A percentile compares a stretch with the other conserved stretches of the same genome.
phyloP scores from a whole-genome alignment of 352 stramenopile genomes.

The Phytophthora syringae region DNA sequence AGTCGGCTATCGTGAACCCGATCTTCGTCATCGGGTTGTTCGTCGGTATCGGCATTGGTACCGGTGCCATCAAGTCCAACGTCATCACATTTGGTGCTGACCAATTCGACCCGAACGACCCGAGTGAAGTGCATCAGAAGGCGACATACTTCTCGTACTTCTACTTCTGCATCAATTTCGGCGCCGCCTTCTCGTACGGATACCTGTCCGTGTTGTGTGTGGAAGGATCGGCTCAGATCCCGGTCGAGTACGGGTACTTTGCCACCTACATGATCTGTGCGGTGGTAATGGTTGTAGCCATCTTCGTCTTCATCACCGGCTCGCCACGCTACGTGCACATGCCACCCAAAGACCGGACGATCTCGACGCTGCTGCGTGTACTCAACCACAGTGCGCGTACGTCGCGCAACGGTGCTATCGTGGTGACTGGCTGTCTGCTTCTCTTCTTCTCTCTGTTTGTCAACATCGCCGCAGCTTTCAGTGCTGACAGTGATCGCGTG shows the following conservation, averaged over 20 bases:
- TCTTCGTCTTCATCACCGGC: constrained; percentile 67
- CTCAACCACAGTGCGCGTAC: constrained; percentile 53
- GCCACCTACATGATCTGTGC: constrained; percentile 86
- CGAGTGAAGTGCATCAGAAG: constrained; percentile 81
- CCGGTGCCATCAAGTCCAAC: constrained; percentile 88
- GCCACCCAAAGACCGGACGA: constrained; percentile 57
- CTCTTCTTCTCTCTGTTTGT: constrained; percentile 46
- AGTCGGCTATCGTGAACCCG: no score
- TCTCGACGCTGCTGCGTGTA: constrained; percentile 54
- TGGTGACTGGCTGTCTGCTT: constrained; percentile 38
- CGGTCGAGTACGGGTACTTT: constrained; percentile 89
- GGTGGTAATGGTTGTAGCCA: constrained; percentile 84
- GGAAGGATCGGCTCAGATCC: constrained; percentile 76
- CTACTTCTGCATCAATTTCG: constrained; percentile 93
- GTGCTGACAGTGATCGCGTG: constrained; percentile 24
- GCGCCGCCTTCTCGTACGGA: constrained; percentile 91
- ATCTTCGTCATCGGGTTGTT: constrained; percentile 83
- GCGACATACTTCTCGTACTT: constrained; percentile 93
- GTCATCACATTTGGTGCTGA: constrained; percentile 90
- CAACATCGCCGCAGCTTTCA: constrained; percentile 67
- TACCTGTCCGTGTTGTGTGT: constrained; percentile 91
- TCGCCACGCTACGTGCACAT: constrained; percentile 78
- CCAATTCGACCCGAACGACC: constrained; percentile 88
- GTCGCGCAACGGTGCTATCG: constrained; percentile 33
- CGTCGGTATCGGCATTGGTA: constrained; percentile 74